These are phyloP conservation scores for Erucastrum elatum DNA, from an alignment of 345 rosid species.

Conservation along the genomic window DNA sequence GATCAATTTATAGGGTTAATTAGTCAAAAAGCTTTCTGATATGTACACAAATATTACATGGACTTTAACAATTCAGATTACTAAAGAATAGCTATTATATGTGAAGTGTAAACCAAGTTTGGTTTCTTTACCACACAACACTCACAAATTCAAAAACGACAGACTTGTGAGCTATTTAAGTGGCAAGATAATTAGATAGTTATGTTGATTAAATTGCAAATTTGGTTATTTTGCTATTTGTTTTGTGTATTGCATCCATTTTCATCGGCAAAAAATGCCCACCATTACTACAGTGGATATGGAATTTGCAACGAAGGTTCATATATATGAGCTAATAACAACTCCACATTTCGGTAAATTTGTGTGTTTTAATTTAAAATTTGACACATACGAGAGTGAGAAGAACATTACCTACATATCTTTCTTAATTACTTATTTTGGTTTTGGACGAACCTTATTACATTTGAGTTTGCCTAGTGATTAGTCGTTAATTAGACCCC, in stretches of 20 bases:
- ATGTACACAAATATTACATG: not conserved
- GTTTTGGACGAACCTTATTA: not conserved
- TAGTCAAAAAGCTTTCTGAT: not conserved
- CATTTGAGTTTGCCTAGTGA: not conserved
- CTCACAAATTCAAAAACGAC: not conserved
- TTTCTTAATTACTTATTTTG: not conserved
- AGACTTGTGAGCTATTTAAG: not conserved
- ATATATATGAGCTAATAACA: not conserved
- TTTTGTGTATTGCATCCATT: not conserved
- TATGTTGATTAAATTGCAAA: not conserved
- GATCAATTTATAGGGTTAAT: not conserved
- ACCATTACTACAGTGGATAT: not conserved
- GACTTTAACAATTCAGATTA: not conserved
- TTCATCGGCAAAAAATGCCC: not conserved
- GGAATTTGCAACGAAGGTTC: not conserved
- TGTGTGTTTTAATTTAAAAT: not conserved
- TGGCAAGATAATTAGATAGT: not conserved
- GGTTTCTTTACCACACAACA: not conserved
- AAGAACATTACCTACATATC: not conserved
- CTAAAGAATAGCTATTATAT: not conserved
- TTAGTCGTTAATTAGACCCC: not conserved
- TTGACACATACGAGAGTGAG: not conserved
- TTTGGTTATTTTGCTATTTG: not conserved
- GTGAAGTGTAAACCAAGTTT: not conserved
- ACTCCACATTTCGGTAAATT: not conserved